Percentiles rank a stretch among this genome's conserved stretches.
Conservation (phyloP, 768 basidiomycete species). For the Collybiopsis luxurians region DNA sequence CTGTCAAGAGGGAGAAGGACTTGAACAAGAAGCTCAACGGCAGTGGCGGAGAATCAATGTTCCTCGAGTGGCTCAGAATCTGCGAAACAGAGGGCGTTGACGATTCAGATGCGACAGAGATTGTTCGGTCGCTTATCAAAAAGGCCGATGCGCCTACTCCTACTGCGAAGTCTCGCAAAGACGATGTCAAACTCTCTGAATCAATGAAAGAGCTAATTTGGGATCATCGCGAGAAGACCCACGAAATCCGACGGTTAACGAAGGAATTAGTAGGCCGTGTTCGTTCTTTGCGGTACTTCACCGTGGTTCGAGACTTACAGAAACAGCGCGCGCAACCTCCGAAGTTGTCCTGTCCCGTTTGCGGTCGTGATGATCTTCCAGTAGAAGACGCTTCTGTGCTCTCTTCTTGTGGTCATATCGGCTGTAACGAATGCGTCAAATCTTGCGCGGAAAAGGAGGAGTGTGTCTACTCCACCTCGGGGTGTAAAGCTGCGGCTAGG, state of each 20-base stretch:
- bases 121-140: slow-evolving; percentile 57
- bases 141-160: slow-evolving; percentile 51
- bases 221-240: slow-evolving; percentile 85
- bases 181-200: slow-evolving; percentile 51
- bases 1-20: slow-evolving; percentile 64
- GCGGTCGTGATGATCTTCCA: slow-evolving; percentile 52
- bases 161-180: slow-evolving; percentile 49
- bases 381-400: slow-evolving; percentile 76
- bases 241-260: slow-evolving; percentile 76
- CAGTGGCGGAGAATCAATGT: slow-evolving; percentile 68
- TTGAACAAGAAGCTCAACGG: slow-evolving; percentile 43
- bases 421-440: slow-evolving; percentile 74
- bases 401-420: slow-evolving; percentile 90
- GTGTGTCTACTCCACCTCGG: slow-evolving; percentile 71
- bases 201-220: slow-evolving; percentile 63
- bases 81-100: slow-evolving; percentile 70
- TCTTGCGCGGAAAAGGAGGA: slow-evolving; percentile 73
- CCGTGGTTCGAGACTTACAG: slow-evolving; percentile 85
- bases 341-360: slow-evolving; percentile 60
- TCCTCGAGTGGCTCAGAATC: slow-evolving; percentile 73
- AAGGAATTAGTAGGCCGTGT: slow-evolving; percentile 91
- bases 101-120: slow-evolving; percentile 71
- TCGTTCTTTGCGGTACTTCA: slow-evolving; percentile 90
- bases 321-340: slow-evolving; percentile 63
- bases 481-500: slow-evolving; percentile 79